Conservation (phyloP, 2,329 filamentous ascomycete genomes). For the Xylaria sp. region DNA sequence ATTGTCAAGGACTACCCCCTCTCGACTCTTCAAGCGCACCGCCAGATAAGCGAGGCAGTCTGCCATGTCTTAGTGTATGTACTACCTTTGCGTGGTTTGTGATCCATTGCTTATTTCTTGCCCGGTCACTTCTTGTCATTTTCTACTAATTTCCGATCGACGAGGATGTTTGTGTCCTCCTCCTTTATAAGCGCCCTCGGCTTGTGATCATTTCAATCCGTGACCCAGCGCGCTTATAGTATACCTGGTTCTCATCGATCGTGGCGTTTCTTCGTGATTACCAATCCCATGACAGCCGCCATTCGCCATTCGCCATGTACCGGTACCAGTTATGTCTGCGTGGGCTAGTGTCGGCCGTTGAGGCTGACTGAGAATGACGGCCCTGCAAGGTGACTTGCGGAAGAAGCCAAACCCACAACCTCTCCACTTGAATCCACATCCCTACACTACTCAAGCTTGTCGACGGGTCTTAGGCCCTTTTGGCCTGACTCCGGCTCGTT, state of each 20-base stretch:
- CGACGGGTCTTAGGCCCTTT: constrained; percentile 20
- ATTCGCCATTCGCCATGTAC: constrained; percentile 22
- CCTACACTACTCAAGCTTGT: constrained; percentile 34
- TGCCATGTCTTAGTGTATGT: constrained; percentile 17
- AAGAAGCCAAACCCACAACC: constrained; percentile 31
- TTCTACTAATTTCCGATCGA: constrained; percentile 13
- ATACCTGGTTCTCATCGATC: constrained; percentile 24
- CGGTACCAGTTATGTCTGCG: constrained; percentile 11
- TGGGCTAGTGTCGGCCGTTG: constrained; percentile 31
- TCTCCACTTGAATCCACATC: constrained; percentile 38
- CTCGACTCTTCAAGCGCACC: constrained; percentile 9
- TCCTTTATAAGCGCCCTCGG: constrained; percentile 27
- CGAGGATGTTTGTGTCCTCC: constrained; percentile 13
- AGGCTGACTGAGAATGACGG: constrained; percentile 36
- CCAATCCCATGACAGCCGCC: constrained; percentile 32
- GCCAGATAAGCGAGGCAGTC: constrained; percentile 2
- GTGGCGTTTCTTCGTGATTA: constrained; percentile 30
- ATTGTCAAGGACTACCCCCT: constrained; percentile 19
- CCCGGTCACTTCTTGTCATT: not conserved
- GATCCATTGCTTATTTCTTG: constrained; percentile 25
- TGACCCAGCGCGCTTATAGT: constrained; percentile 30
- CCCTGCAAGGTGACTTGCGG: constrained; percentile 33
- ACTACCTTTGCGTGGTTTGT: constrained; percentile 7
- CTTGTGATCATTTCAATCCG: constrained; percentile 27
- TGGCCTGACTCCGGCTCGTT: constrained; percentile 7